Conservation (phyloP, 345 rosid species). For the Ricinus communis region DNA sequence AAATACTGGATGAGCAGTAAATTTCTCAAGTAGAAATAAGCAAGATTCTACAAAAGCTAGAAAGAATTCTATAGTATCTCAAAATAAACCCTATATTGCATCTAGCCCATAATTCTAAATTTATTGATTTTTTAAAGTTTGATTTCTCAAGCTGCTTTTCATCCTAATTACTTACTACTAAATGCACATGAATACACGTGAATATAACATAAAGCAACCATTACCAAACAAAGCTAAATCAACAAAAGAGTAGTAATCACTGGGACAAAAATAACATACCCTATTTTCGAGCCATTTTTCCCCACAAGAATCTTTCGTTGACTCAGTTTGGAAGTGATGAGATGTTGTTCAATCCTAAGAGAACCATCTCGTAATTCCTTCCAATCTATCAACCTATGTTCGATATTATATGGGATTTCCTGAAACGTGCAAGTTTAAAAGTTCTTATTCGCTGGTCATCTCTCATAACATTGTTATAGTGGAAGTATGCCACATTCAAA, state of each 20-base stretch:
- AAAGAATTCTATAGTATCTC: too few relatives aligned
- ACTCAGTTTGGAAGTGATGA: slow-evolving; percentile 68
- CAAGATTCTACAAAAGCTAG: too few relatives aligned
- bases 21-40: too few relatives aligned
- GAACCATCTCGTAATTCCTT: slow-evolving; percentile 81
- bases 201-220: not conserved
- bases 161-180: too few relatives aligned
- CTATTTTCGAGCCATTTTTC: slow-evolving; percentile 78
- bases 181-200: not conserved
- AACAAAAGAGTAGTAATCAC: slow-evolving; percentile 1
- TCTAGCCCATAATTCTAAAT: too few relatives aligned
- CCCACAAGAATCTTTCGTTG: slow-evolving; percentile 95
- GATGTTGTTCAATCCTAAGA: slow-evolving; percentile 84
- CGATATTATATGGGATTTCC: slow-evolving; percentile 81
- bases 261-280: slow-evolving; percentile 41
- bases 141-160: too few relatives aligned
- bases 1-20: too few relatives aligned
- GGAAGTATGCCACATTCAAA: not conserved
- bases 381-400: slow-evolving; percentile 88
- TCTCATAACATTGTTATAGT: not conserved
- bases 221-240: not conserved
- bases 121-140: too few relatives aligned
- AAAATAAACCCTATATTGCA: too few relatives aligned
- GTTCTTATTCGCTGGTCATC: not conserved
- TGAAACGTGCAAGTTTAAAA: slow-evolving; percentile 25